These are phyloP conservation scores for Yamadazyma tumulicola DNA, from an alignment of 805 yeast species.

Conservation along the genomic window DNA sequence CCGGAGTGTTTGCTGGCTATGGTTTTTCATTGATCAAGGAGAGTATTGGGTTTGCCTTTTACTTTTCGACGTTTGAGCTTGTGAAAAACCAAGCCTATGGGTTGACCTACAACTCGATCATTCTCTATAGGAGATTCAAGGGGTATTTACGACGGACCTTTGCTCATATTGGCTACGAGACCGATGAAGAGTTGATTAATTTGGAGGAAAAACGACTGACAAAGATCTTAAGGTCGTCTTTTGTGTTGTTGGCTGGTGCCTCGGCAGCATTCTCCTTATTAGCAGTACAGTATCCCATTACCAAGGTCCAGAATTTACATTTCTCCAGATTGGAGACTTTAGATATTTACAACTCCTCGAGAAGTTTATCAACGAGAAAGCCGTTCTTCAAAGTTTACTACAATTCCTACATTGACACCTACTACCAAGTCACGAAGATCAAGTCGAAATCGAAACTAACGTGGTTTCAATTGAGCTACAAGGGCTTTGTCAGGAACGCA, in stretches of 20 bases:
- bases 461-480: slow-evolving; percentile 68
- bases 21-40: slow-evolving; percentile 77
- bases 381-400: slow-evolving; percentile 54
- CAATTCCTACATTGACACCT: slow-evolving; percentile 75
- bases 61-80: slow-evolving; percentile 76
- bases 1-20: slow-evolving; percentile 89
- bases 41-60: slow-evolving; percentile 76
- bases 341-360: slow-evolving; percentile 52
- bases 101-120: slow-evolving; percentile 42
- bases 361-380: slow-evolving; percentile 16
- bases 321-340: slow-evolving; percentile 75
- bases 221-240: slow-evolving; percentile 59
- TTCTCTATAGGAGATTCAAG: slow-evolving; percentile 42
- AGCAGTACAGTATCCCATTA: slow-evolving; percentile 77
- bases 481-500: slow-evolving; percentile 73
- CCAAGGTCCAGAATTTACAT: slow-evolving; percentile 77
- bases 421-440: slow-evolving; percentile 53
- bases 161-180: slow-evolving; percentile 14
- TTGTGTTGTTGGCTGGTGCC: slow-evolving; percentile 80
- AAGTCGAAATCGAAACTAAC: slow-evolving; percentile 51
- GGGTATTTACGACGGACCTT: slow-evolving; percentile 14
- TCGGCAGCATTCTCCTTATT: slow-evolving; percentile 77
- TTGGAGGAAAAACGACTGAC: slow-evolving; percentile 37
- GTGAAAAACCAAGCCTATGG: slow-evolving; percentile 67
- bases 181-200: slow-evolving; percentile 20